These are phyloP conservation scores for Pseudozyma hubeiensis DNA, from an alignment of 1,284 basidiomycete genomes.

Conservation along the genomic window DNA sequence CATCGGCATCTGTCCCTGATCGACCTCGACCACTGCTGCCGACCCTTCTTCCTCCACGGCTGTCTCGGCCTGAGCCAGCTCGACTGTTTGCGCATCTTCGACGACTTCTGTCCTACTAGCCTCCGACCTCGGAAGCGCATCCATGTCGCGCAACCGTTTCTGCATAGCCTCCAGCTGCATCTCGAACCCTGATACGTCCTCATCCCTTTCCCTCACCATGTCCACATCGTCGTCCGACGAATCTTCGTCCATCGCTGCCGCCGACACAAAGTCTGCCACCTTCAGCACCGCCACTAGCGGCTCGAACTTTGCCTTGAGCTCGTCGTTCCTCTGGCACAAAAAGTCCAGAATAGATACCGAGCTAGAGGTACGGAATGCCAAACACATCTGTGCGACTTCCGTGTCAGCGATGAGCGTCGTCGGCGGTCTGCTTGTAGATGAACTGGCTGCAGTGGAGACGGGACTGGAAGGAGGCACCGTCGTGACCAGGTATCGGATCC, in stretches of 20 bases:
- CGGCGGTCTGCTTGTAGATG: not conserved
- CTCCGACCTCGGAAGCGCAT: not conserved
- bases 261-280: slow-evolving; percentile 7
- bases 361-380: slow-evolving; percentile 3
- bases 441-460: not conserved
- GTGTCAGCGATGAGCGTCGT: slow-evolving; percentile 14
- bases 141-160: slow-evolving; percentile 8
- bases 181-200: slow-evolving; percentile 21
- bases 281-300: slow-evolving; percentile 17
- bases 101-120: not conserved
- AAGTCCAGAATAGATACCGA: slow-evolving; percentile 17
- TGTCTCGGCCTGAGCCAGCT: not conserved
- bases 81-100: not conserved
- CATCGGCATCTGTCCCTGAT: slow-evolving; percentile 8
- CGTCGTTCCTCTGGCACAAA: slow-evolving; percentile 17
- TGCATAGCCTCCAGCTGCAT: slow-evolving; percentile 23
- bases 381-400: slow-evolving; percentile 27
- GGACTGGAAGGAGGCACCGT: slow-evolving; percentile 11
- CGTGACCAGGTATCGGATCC: slow-evolving; percentile 34
- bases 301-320: slow-evolving; percentile 14
- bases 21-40: not conserved
- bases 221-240: not conserved
- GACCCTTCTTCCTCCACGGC: not conserved
- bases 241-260: not conserved
- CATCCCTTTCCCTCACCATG: not conserved